Conservation (phyloP, 352 stramenopile species). For the Phytophthora constricta region DNA sequence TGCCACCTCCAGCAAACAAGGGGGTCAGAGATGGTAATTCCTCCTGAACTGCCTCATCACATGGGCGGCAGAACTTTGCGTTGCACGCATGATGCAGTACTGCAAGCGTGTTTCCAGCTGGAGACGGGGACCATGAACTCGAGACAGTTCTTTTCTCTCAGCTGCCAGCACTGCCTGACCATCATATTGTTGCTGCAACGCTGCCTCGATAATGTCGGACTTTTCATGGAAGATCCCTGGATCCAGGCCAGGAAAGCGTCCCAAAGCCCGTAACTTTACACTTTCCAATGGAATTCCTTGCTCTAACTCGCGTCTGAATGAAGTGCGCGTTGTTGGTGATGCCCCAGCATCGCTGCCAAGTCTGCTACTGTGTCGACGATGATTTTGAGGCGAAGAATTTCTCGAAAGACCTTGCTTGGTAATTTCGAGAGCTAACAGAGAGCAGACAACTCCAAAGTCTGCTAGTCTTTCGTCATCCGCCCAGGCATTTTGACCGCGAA, state of each 20-base stretch:
- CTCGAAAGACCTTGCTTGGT: constrained; percentile 18
- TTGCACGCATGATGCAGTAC: constrained; percentile 56
- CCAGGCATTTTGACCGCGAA: constrained; percentile 15
- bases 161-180: constrained; percentile 11
- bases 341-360: constrained; percentile 17
- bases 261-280: constrained; percentile 57
- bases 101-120: constrained; percentile 41
- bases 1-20: constrained; percentile 57
- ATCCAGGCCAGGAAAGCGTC: constrained; percentile 61
- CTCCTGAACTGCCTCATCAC: constrained; percentile 49
- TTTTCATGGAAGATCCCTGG: constrained; percentile 51
- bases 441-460: constrained; percentile 50
- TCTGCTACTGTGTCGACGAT: constrained; percentile 21
- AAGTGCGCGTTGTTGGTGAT: constrained; percentile 13
- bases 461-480: constrained; percentile 38
- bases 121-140: neutral
- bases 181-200: constrained; percentile 45
- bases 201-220: constrained; percentile 39
- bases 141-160: constrained; percentile 14
- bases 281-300: constrained; percentile 65
- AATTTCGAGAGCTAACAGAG: constrained; percentile 49
- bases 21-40: constrained; percentile 63
- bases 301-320: constrained; percentile 53
- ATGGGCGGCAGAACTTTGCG: constrained; percentile 60
- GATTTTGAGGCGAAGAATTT: constrained; percentile 16